Evolutionary conservation across 1,139 yeast species (phyloP), one percentile per base, ranked within the genome.

Genomic region (Yamadazyma jaroonii): DNA sequence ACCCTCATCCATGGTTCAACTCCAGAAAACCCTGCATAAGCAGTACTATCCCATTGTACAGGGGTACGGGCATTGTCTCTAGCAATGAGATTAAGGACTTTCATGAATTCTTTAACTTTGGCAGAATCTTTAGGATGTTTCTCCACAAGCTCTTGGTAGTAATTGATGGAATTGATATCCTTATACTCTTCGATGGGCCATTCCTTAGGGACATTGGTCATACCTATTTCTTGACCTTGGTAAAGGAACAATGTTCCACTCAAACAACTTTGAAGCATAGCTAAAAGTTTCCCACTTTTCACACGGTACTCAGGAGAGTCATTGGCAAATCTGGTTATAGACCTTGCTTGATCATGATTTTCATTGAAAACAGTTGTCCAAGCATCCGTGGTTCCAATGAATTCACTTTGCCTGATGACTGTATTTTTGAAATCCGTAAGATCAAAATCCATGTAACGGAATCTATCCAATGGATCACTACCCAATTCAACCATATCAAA

Each of bases 141-240:
- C 37, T 63, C 62, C 56, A 68, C 44, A 37, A 65, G 55, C 24
- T 48, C 47, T 29, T 57, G 45, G 54, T 63, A 71, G 53, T 67
- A 70, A 54, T 69, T 72, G 46, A 67, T 53, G 25, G 77, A 61
- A 45, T 68, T 65, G 43, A 77, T 66, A 52, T 78, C 83, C 48
- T 62, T 57, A 54, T 76, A 77, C 45, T 77, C 79, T 22, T 61
- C 68, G 39, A 77, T 61, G 9, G 68, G 58, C 81, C 81, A 74
- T 25, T 54, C 52, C 36, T 54, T 49, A 29, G 72, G 70, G 34
- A 47, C 37, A 47, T 78, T 78, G 35, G 71, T 66, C 77, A 73
- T 74, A 31, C 80, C 84, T 42, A 78, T 64, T 53, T 78, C 84
- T 53, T 78, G 83, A 37, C 84, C 84, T 53, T 78, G 82, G 55